These are phyloP conservation scores for Cucumis sativus DNA, from an alignment of 306 rosid species.

Conservation along the genomic window DNA sequence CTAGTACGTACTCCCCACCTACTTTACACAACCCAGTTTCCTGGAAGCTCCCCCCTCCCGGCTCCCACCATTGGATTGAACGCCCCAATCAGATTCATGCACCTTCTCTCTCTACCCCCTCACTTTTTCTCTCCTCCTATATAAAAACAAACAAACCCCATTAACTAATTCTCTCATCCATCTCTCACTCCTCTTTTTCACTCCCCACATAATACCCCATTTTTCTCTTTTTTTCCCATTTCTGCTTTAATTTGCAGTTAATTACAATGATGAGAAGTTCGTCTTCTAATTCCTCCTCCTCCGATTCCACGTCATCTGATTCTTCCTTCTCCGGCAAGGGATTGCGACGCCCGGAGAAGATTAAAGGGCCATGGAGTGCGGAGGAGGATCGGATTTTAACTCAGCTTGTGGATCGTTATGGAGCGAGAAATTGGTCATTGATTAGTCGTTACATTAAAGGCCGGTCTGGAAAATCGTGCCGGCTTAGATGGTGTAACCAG, in stretches of 20 bases:
- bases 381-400: conserved; percentile 76
- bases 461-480: conserved; percentile 79
- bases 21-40: conserved; percentile 47
- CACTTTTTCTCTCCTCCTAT: neutral
- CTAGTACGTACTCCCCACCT: conserved; percentile 19
- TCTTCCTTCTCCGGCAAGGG: conserved; percentile 23
- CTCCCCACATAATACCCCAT: neutral
- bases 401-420: conserved; percentile 55
- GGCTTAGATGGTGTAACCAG: conserved; percentile 93
- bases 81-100: conserved; percentile 20
- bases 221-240: neutral
- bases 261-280: conserved; percentile 25
- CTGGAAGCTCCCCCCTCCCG: conserved; percentile 36
- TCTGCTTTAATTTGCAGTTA: neutral
- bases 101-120: conserved; percentile 12
- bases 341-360: conserved; percentile 23
- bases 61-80: neutral
- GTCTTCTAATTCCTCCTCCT: conserved; percentile 36
- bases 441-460: conserved; percentile 81
- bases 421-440: conserved; percentile 77
- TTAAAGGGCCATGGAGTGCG: conserved; percentile 94
- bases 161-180: neutral
- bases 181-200: neutral
- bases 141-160: neutral
- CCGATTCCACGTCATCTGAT: conserved; percentile 41